Evolutionary conservation across 2,329 filamentous ascomycete species (phyloP).

Genomic region (Anthostomella pinea): DNA sequence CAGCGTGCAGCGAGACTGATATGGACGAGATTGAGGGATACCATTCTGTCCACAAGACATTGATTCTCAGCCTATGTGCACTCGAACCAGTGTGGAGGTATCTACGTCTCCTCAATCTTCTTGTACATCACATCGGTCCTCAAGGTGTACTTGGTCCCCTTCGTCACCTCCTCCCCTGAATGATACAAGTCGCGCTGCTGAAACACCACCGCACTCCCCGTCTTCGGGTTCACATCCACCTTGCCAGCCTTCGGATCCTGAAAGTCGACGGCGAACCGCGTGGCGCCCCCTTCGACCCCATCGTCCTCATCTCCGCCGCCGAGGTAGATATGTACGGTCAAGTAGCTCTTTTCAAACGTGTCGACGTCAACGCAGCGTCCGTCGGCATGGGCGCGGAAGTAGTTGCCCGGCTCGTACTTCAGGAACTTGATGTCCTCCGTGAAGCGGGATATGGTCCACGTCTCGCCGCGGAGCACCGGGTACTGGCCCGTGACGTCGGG

Average conservation of each 20-base stretch:
- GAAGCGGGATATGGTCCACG: slow-evolving; percentile 12
- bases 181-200: slow-evolving; percentile 19
- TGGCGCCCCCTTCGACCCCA: slow-evolving; percentile 14
- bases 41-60: too few relatives aligned
- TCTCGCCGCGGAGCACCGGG: slow-evolving; percentile 13
- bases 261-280: slow-evolving; percentile 13
- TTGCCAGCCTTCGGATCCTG: slow-evolving; percentile 7
- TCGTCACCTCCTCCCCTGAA: slow-evolving; percentile 13
- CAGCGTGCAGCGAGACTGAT: too few relatives aligned
- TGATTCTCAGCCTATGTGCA: too few relatives aligned
- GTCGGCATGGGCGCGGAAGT: slow-evolving; percentile 16
- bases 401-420: slow-evolving; percentile 14
- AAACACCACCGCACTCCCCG: slow-evolving; percentile 15
- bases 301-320: slow-evolving; percentile 3
- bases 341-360: slow-evolving; percentile 9
- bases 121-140: slow-evolving; percentile 17
- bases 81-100: not conserved
- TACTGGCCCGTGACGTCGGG: slow-evolving; percentile 14
- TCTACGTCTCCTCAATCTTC: slow-evolving; percentile 4
- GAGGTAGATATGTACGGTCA: slow-evolving; percentile 16
- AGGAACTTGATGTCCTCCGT: slow-evolving; percentile 15
- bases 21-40: too few relatives aligned
- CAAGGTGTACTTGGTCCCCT: slow-evolving; percentile 17
- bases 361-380: slow-evolving; percentile 6
- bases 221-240: slow-evolving; percentile 12